These are phyloP conservation scores for Prinsepia uniflora DNA, from an alignment of 306 rosid genomes.

Conservation along the genomic window DNA sequence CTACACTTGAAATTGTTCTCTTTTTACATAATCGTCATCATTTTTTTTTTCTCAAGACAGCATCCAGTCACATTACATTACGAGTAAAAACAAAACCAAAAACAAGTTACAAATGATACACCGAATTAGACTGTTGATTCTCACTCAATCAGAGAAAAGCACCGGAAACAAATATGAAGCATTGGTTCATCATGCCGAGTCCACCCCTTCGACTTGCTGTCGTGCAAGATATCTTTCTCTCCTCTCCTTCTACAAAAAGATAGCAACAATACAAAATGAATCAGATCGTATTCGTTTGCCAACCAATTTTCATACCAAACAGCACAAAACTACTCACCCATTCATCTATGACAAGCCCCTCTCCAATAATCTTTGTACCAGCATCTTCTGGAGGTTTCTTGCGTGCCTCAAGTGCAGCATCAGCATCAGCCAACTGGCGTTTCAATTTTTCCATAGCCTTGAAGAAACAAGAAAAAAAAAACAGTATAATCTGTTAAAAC, in stretches of 20 bases:
- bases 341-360: slow-evolving; percentile 95
- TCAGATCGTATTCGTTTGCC: neutral
- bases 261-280: neutral
- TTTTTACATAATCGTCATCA: slow-evolving; percentile 28
- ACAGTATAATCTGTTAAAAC: neutral
- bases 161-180: slow-evolving; percentile 16
- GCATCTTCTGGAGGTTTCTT: slow-evolving; percentile 71
- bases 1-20: slow-evolving; percentile 15
- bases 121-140: slow-evolving; percentile 7
- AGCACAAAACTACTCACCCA: slow-evolving; percentile 51
- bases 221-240: slow-evolving; percentile 93
- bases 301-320: neutral
- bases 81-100: slow-evolving; percentile 1
- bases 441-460: slow-evolving; percentile 73
- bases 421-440: slow-evolving; percentile 73
- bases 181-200: slow-evolving; percentile 47
- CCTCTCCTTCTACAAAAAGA: slow-evolving; percentile 73
- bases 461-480: neutral
- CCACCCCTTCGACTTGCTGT: slow-evolving; percentile 81
- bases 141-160: slow-evolving; percentile 19
- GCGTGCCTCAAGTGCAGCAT: slow-evolving; percentile 73
- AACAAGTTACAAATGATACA: slow-evolving; percentile 9
- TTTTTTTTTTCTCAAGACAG: slow-evolving; percentile 11
- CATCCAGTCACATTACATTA: slow-evolving; percentile 18
- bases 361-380: slow-evolving; percentile 73